A percentile compares a stretch with the other conserved stretches of the same genome.
Conservation (phyloP, 305 asterid species). For the Fraxinus platypoda region DNA sequence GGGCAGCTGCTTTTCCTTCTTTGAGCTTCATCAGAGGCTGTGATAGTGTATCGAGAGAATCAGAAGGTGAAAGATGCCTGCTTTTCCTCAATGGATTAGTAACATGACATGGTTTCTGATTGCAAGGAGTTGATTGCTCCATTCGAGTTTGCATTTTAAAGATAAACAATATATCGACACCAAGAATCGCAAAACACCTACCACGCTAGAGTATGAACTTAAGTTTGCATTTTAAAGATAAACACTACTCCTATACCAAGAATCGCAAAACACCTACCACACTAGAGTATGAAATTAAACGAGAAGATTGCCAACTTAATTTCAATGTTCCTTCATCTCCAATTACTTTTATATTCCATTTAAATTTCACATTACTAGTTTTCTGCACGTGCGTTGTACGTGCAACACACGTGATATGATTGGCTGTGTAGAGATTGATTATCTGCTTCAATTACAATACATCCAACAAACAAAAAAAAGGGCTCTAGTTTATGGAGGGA, state of each 20-base stretch:
- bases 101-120: conserved; percentile 27
- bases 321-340: too few species aligned
- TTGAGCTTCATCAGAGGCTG: conserved; percentile 33
- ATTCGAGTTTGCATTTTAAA: conserved; percentile 29
- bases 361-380: too few species aligned
- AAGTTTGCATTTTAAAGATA: conserved; percentile 26
- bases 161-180: neutral
- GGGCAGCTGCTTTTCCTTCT: conserved; percentile 21
- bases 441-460: too few species aligned
- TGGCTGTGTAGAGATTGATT: too few species aligned
- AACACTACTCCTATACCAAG: neutral
- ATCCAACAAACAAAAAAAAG: too few species aligned
- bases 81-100: conserved; percentile 22
- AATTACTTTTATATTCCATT: too few species aligned
- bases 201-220: neutral
- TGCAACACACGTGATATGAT: too few species aligned
- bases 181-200: neutral
- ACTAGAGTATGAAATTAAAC: too few species aligned
- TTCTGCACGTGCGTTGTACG: too few species aligned
- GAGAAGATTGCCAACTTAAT: too few species aligned
- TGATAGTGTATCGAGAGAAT: conserved; percentile 17
- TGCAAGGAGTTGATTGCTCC: conserved; percentile 25
- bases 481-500: too few species aligned
- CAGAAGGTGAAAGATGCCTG: conserved; percentile 20
- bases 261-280: neutral